Base-by-base conservation (phyloP, 169 alveolate species). In the Hepatocystis sp. region DNA sequence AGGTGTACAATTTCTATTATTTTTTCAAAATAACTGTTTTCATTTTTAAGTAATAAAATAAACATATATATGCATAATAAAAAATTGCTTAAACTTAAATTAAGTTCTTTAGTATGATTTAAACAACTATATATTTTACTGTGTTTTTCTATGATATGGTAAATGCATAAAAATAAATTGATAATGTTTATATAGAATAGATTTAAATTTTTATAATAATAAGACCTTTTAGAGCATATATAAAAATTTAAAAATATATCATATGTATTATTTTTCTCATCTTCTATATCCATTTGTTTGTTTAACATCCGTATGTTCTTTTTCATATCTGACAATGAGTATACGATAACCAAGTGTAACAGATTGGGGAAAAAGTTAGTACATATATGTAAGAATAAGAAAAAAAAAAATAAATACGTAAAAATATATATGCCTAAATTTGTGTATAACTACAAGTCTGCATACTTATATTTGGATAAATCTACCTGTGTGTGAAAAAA, bases 1-100 rank as follows among this genome's bases (percentile, higher is more conserved):
- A 56, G 36, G 21, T 44, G 55, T 42, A 34, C 86, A 39, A 71
- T 58, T 71, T 71, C 55, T 15, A 49, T 36, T 2, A 71, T 30
- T 28, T 71, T 56, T 15, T 56, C 78, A 10, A 15, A 40, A 58
- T 34, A 60, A 7, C 28, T 25, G 32, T 76, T 71, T 27, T 71
- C 44, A 71, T 71, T 56, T 71, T 46, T 71, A 8, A 71, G 46
- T 19, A 71, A 40, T 13, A 71, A 51, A 55, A 71, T 13, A 36
- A 56, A 44, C 30, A 21, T 28, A 13, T 56, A 71, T 58, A 71
- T 49, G 36, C 58, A 25, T 15, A 71, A 23, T 19, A 64, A 44
- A 58, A 52, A 71, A 28, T 30, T 47, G 17, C 78, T 42, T 15
- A 36, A 46, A 28, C 25, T 49, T 17, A 36, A 40, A 21, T n/a